Percentiles rank a stretch among this genome's conserved stretches.
Conservation (phyloP, 371 early-diverging fungal species). For the Apophysomyces sp. region DNA sequence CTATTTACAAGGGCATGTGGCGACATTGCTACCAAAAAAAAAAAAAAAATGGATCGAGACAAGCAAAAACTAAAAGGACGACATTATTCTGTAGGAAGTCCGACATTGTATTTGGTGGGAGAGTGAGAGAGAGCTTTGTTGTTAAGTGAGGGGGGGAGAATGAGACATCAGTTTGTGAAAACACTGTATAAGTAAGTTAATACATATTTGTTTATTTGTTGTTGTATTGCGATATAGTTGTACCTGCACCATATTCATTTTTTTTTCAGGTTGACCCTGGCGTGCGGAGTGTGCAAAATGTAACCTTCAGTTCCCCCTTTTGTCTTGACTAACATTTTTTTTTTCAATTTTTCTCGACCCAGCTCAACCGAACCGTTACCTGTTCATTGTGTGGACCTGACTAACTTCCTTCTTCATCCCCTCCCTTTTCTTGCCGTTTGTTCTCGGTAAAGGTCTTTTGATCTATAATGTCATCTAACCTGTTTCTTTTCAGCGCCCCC, state of each 20-base stretch:
- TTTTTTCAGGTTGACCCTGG: background rate
- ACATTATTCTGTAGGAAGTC: no score
- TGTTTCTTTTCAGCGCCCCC: background rate
- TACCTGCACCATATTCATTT: background rate
- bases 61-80: no score
- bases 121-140: no score
- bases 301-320: background rate
- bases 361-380: background rate
- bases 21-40: no score
- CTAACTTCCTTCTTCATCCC: background rate
- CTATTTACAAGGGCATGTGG: no score
- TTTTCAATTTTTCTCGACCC: background rate
- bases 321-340: background rate
- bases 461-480: background rate
- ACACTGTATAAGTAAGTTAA: no score
- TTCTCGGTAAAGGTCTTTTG: conserved; percentile 1
- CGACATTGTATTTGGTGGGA: no score
- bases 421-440: background rate
- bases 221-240: background rate
- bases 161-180: no score
- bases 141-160: no score
- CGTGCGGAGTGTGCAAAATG: background rate
- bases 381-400: background rate
- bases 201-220: background rate
- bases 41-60: no score